Conservation (phyloP, 2,329 filamentous ascomycete genomes). For the Periconia sp. region DNA sequence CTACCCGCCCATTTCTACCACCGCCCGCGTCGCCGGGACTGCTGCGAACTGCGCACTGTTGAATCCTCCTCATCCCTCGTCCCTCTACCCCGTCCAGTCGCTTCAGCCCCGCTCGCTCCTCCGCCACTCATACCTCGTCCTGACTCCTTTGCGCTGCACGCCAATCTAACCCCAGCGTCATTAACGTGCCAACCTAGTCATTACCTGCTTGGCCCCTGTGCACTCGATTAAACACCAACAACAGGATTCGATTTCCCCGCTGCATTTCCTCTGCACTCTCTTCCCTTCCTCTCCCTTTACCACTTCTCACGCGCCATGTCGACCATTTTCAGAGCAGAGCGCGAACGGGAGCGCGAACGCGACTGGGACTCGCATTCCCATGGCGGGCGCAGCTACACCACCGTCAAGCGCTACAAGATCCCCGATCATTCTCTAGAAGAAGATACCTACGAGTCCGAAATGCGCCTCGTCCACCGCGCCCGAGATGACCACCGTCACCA, state of each 20-base stretch:
- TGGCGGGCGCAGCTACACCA: slow-evolving; percentile 51
- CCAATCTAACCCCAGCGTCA: neutral
- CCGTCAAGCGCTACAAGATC: slow-evolving; percentile 63
- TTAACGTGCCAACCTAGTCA: neutral
- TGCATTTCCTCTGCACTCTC: neutral
- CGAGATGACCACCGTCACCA: slow-evolving; percentile 41
- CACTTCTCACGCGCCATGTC: slow-evolving; percentile 40
- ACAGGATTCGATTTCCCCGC: neutral
- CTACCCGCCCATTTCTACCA: neutral
- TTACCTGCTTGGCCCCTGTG: neutral
- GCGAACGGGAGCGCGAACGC: slow-evolving; percentile 49
- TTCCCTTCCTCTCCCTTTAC: no score
- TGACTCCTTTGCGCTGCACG: neutral
- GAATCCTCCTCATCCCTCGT: neutral
- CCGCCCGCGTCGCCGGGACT: neutral
- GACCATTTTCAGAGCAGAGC: slow-evolving; percentile 47
- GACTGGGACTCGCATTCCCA: slow-evolving; percentile 45
- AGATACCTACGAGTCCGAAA: slow-evolving; percentile 51
- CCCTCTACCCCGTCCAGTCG: neutral
- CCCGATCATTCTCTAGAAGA: slow-evolving; percentile 49
- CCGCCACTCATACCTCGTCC: neutral
- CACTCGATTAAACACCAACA: neutral
- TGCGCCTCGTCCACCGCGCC: slow-evolving; percentile 50
- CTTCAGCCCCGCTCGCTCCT: neutral
- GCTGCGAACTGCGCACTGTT: neutral